Conservation (phyloP, 345 rosid genomes). For the Murraya koenigii region DNA sequence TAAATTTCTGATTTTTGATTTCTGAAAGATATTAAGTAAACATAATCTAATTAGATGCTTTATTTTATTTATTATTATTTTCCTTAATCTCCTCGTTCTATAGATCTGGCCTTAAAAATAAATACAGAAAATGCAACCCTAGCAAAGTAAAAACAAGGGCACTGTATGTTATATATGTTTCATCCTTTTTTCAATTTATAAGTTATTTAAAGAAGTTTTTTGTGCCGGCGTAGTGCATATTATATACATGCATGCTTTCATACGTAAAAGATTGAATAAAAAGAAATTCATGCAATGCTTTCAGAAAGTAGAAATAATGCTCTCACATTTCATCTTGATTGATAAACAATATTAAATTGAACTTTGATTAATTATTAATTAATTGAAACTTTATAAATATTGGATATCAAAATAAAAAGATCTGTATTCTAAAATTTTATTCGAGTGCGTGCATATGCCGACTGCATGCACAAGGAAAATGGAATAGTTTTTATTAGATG, state of each 20-base stretch:
- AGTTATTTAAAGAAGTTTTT: background rate
- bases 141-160: too few relatives aligned
- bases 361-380: too few relatives aligned
- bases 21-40: too few relatives aligned
- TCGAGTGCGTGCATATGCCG: background rate
- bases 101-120: too few relatives aligned
- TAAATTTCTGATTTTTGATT: too few relatives aligned
- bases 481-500: background rate
- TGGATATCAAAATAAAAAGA: background rate
- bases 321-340: background rate
- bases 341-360: background rate
- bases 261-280: background rate
- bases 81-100: too few relatives aligned
- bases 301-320: background rate
- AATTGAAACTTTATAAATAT: too few relatives aligned
- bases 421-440: background rate
- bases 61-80: too few relatives aligned
- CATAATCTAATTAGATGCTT: too few relatives aligned
- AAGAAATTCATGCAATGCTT: background rate
- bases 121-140: background rate
- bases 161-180: background rate
- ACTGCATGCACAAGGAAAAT: background rate
- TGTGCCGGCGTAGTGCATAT: too few relatives aligned
- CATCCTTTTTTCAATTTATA: background rate
- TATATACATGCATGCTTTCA: conserved; percentile 1